Base-by-base conservation (phyloP, 352 stramenopile species). In the Pythium guiyangense region DNA sequence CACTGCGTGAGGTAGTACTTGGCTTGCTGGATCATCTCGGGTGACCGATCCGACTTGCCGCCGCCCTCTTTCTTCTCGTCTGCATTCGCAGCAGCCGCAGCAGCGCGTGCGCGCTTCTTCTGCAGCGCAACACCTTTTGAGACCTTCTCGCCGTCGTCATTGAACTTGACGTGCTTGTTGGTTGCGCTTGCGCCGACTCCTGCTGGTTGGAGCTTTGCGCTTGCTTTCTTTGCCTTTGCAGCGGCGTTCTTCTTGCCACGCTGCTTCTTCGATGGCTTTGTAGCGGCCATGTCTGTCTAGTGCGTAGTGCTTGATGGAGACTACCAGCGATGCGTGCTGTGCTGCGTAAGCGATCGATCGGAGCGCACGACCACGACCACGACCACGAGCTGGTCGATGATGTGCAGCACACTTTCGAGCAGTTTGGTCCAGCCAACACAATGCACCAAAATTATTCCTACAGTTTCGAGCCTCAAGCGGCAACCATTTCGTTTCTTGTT, bases 1-100 rank as follows among this genome's bases (percentile, higher is more conserved):
- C 81, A 93, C 49, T 87, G 74, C 57, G 91, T 73, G 39, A 93
- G 62, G 60, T 93, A 93, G 66, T 90, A 91, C 60, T 82, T 84
- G 57, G 79, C 80, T 47, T 84, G 71, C 70, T 90, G 80, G 59
- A 93, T 88, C 67, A 84, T 78, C 61, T 93, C 84, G 25, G 80
- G 77, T 44, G 80, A 89, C 40, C 77, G 77, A 52, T 90, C 82
- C 5, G 77, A 70, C 58, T 91, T 88, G 58, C 77, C 78, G 22
- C 79, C 74, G 39, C 74, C 67, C 34, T 86, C 66, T 22, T 54
- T 60, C 47, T 73, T 72, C 25, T 52, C 67, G 15, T 69, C 60
- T 12, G 54, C 62, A 10, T 35, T 20, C n/a, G 12, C 22, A 22
- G 49, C n/a, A 2, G 44, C 46, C 4, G 18, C 25, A 4, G 59